phyloP scores from a whole-genome alignment of 1,139 yeast genomes.

The Magnusiomyces suaveolens region DNA sequence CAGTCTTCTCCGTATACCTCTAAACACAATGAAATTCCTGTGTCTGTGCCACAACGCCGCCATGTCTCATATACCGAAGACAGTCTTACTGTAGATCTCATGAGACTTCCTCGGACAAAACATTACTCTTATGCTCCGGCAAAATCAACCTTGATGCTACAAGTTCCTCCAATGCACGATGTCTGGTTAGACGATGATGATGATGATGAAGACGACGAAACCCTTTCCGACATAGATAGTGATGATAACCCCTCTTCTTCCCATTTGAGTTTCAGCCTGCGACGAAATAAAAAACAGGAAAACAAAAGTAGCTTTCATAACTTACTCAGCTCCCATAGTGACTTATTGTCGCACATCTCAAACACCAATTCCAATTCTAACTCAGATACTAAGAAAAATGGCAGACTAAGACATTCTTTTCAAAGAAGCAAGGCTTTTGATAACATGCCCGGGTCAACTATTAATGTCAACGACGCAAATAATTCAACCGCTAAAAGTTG shows the following conservation, averaged over 20 bases:
- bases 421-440: neutral
- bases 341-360: neutral
- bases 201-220: slow-evolving; percentile 5
- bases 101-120: slow-evolving; percentile 8
- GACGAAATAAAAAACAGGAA: neutral
- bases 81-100: slow-evolving; percentile 8
- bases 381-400: neutral
- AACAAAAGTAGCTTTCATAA: neutral
- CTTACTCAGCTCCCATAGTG: neutral
- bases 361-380: neutral
- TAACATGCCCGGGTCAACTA: neutral
- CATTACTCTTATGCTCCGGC: neutral
- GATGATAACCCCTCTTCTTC: neutral
- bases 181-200: slow-evolving; percentile 14
- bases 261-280: neutral
- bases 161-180: slow-evolving; percentile 9
- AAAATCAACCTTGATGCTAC: slow-evolving; percentile 2
- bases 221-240: neutral
- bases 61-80: slow-evolving; percentile 4
- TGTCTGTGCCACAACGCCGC: neutral
- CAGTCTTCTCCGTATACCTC: neutral
- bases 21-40: neutral
- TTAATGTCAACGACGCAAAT: neutral
- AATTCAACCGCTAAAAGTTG: neutral
- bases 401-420: neutral